Conservation (phyloP, 2,329 filamentous ascomycete genomes). For the Thyridium curvatum region DNA sequence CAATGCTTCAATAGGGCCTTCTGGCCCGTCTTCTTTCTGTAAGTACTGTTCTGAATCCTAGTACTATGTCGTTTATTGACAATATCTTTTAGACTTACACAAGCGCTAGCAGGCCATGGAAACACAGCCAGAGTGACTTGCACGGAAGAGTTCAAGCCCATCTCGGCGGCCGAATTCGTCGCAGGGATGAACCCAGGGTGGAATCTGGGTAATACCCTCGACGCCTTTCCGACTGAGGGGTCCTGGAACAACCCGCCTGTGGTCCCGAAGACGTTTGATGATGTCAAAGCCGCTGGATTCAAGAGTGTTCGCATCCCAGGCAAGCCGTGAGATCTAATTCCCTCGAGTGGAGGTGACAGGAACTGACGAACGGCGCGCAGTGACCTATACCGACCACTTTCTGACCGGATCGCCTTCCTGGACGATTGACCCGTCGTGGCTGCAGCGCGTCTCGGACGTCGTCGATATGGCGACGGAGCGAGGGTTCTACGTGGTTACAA, state of each 20-base stretch:
- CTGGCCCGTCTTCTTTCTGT: too few species aligned
- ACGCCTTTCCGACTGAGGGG: constrained; percentile 48
- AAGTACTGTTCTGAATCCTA: too few species aligned
- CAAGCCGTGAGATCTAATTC: constrained; percentile 9
- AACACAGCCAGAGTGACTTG: too few species aligned
- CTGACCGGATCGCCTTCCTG: constrained; percentile 41
- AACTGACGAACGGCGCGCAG: constrained; percentile 17
- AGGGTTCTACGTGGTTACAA: constrained; percentile 46
- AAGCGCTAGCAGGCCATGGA: too few species aligned
- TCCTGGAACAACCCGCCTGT: constrained; percentile 53
- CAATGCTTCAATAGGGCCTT: too few species aligned
- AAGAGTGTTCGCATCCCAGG: constrained; percentile 50
- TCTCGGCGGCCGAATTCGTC: constrained; percentile 39
- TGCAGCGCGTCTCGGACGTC: constrained; percentile 51
- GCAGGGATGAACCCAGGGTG: constrained; percentile 47
- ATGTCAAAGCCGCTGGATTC: constrained; percentile 47
- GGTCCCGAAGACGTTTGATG: constrained; percentile 39
- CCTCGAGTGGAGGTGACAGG: not conserved
- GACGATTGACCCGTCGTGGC: constrained; percentile 46
- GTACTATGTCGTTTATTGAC: too few species aligned
- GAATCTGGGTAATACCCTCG: constrained; percentile 56
- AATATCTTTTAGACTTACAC: too few species aligned
- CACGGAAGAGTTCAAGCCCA: constrained; percentile 31
- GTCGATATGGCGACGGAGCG: constrained; percentile 46
- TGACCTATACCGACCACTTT: constrained; percentile 55